Conservation (phyloP, 2,329 filamentous ascomycete species). For the Cryphonectria japonica region DNA sequence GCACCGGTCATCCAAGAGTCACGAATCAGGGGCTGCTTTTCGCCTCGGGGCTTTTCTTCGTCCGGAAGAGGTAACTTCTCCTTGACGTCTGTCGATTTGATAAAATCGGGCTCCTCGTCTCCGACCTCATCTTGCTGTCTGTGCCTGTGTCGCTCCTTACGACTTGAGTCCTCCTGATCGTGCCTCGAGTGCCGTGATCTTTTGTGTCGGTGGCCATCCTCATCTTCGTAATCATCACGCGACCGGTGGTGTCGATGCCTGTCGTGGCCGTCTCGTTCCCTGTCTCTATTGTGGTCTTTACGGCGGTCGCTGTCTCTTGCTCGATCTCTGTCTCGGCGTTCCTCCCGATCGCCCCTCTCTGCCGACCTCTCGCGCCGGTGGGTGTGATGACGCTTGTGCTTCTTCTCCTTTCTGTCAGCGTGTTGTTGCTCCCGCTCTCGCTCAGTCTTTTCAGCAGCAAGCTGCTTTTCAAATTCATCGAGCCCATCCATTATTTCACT, state of each 20-base stretch:
- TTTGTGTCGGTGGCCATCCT: conserved; percentile 41
- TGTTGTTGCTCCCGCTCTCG: conserved; percentile 36
- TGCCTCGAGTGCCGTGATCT: conserved; percentile 42
- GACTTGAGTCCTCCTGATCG: conserved; percentile 46
- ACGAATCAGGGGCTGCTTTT: conserved; percentile 57
- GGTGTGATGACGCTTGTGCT: conserved; percentile 37
- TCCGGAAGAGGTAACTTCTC: conserved; percentile 56
- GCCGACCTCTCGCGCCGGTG: conserved; percentile 37
- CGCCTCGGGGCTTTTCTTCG: conserved; percentile 34
- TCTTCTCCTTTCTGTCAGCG: conserved; percentile 36
- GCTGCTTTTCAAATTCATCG: conserved; percentile 44
- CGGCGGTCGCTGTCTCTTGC: conserved; percentile 36
- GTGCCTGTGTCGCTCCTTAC: conserved; percentile 34
- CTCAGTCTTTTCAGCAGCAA: conserved; percentile 42
- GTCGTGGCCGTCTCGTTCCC: conserved; percentile 40
- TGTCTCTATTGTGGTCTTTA: conserved; percentile 32
- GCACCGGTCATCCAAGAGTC: conserved; percentile 95
- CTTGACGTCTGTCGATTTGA: conserved; percentile 52
- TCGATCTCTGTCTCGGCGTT: conserved; percentile 33
- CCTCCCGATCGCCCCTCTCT: conserved; percentile 35
- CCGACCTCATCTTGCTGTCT: conserved; percentile 34
- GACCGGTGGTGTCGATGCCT: conserved; percentile 42
- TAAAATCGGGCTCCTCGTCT: conserved; percentile 41
- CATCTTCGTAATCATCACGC: conserved; percentile 49
- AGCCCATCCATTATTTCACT: conserved; percentile 34